Conservation (phyloP, 805 yeast genomes). For the Yamadazyma scolyti region DNA sequence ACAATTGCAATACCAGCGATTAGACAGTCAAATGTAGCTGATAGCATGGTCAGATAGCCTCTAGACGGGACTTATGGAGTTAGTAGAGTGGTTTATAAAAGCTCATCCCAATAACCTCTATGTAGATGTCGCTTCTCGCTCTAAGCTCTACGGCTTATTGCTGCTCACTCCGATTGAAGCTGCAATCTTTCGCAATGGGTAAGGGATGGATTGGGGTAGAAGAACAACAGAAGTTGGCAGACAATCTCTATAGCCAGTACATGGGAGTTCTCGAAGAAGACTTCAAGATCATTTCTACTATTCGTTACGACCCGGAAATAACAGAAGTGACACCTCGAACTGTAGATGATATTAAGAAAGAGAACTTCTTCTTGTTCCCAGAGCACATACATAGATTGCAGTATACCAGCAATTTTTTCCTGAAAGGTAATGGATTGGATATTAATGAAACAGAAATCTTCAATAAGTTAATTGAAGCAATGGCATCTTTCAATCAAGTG, state of each 20-base stretch:
- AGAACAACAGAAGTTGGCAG: conserved; percentile 1
- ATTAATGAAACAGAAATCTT: conserved; percentile 31
- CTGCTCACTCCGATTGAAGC: no score
- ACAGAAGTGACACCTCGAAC: conserved; percentile 22
- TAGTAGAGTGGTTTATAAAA: no score
- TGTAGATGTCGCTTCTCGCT: no score
- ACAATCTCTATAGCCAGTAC: conserved; percentile 2
- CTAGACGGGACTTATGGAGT: no score
- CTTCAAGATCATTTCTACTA: conserved; percentile 63
- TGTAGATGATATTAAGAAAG: conserved; percentile 18
- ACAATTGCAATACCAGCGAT: no score
- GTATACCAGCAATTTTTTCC: conserved; percentile 51
- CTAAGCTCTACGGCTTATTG: no score
- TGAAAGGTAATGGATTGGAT: conserved; percentile 15
- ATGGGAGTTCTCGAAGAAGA: conserved; percentile 12
- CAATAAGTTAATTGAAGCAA: conserved; percentile 21
- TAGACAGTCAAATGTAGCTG: no score
- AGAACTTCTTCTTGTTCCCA: conserved; percentile 56
- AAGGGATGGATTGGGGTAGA: not conserved
- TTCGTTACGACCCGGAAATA: conserved; percentile 70
- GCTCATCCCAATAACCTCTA: no score
- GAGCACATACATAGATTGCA: conserved; percentile 62
- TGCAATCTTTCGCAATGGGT: not conserved
- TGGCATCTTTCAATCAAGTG: conserved; percentile 19
- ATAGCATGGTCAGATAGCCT: no score